These are phyloP conservation scores for Umbelopsis ramanniana DNA, from an alignment of 192 early-diverging fungal genomes.

Conservation along the genomic window DNA sequence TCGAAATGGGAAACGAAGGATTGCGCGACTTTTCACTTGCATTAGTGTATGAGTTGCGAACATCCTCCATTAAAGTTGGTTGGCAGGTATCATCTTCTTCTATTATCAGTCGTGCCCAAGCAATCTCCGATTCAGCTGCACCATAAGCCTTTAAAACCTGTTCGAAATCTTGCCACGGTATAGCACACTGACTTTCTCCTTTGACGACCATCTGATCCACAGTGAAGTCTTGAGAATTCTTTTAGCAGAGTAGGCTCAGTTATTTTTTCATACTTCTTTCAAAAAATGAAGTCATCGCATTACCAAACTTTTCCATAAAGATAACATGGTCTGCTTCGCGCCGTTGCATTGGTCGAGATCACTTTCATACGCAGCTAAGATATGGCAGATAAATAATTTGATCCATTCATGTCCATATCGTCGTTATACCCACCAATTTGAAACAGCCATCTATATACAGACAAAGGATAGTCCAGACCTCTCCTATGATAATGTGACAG, in stretches of 20 bases:
- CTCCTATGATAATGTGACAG: background rate
- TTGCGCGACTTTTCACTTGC: background rate
- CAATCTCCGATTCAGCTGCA: background rate
- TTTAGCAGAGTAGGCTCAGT: too few species aligned
- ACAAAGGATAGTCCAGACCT: conserved; percentile 4
- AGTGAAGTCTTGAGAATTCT: too few species aligned
- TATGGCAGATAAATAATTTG: background rate
- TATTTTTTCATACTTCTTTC: too few species aligned
- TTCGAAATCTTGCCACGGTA: conserved; percentile 15
- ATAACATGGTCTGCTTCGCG: background rate
- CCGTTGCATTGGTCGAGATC: background rate
- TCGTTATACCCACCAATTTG: background rate
- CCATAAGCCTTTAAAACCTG: background rate
- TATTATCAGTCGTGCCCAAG: conserved; percentile 2
- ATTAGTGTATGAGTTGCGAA: background rate
- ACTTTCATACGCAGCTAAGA: conserved; percentile 16
- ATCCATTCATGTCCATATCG: background rate
- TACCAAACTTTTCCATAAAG: background rate
- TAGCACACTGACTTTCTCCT: background rate
- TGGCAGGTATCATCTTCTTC: background rate
- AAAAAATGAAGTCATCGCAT: background rate
- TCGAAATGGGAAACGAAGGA: background rate
- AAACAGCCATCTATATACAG: conserved; percentile 21
- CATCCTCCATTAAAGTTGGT: background rate
- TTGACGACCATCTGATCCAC: too few species aligned